Evolutionary conservation across 805 yeast species (phyloP).

Genomic region (Groenewaldozyma salmanticensis): DNA sequence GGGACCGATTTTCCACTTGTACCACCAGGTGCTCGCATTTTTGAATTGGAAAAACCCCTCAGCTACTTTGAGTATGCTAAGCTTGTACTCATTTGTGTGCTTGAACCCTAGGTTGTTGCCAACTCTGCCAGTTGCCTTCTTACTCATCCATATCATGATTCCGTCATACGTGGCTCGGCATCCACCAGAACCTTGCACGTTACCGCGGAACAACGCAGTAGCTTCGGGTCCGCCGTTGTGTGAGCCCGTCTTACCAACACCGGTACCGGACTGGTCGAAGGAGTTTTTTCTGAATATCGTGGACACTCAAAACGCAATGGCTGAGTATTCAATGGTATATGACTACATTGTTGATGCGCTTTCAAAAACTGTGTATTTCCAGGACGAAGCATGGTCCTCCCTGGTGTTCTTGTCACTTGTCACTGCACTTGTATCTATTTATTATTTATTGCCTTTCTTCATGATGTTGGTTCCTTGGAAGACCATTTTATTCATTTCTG

Average conservation of each 20-base stretch:
- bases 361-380: slow-evolving; percentile 51
- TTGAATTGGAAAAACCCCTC: slow-evolving; percentile 57
- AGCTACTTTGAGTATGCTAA: slow-evolving; percentile 48
- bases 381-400: slow-evolving; percentile 43
- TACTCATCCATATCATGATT: slow-evolving; percentile 47
- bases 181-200: slow-evolving; percentile 42
- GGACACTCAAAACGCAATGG: slow-evolving; percentile 75
- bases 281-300: slow-evolving; percentile 73
- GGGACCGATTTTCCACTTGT: slow-evolving; percentile 35
- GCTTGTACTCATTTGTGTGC: slow-evolving; percentile 38
- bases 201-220: slow-evolving; percentile 35
- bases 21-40: slow-evolving; percentile 47
- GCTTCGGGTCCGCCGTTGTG: slow-evolving; percentile 39
- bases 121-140: slow-evolving; percentile 36
- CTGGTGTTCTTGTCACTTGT: slow-evolving; percentile 36
- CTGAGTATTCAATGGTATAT: slow-evolving; percentile 50
- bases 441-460: slow-evolving; percentile 23
- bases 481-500: slow-evolving; percentile 25
- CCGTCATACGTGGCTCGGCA: slow-evolving; percentile 58
- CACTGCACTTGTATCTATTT: slow-evolving; percentile 24
- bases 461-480: slow-evolving; percentile 30
- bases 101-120: slow-evolving; percentile 50
- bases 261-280: slow-evolving; percentile 67
- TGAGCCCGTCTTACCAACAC: slow-evolving; percentile 46
- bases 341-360: slow-evolving; percentile 45